These are phyloP conservation scores for Aspergillus kassunensis DNA, from an alignment of 495 filamentous ascomycete genomes.

Conservation along the genomic window DNA sequence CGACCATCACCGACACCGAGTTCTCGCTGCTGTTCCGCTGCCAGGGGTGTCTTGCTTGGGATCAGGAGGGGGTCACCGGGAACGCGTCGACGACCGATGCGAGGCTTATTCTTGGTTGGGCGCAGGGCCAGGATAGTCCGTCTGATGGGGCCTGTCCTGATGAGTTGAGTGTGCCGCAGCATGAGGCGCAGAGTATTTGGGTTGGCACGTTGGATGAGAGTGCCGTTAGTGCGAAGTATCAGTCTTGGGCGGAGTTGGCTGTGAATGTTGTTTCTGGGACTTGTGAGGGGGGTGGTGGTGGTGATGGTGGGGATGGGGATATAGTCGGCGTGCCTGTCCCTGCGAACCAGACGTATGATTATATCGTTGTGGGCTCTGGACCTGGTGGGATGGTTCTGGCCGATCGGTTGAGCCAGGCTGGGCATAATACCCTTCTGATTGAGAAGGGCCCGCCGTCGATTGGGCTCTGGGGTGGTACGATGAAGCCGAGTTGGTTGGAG, in stretches of 20 bases:
- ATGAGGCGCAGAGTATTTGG: conserved; percentile 15
- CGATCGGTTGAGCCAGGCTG: conserved; percentile 60
- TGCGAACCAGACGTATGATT: conserved; percentile 47
- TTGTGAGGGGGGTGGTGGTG: conserved; percentile 11
- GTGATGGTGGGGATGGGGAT: not conserved
- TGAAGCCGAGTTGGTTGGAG: conserved; percentile 27
- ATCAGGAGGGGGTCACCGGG: conserved; percentile 12
- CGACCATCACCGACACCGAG: conserved; percentile 1
- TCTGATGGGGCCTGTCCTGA: conserved; percentile 7
- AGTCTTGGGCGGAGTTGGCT: conserved; percentile 10
- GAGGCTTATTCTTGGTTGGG: conserved; percentile 9
- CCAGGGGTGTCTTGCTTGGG: conserved; percentile 16
- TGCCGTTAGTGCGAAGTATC: conserved; percentile 7
- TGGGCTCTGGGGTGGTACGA: conserved; percentile 26
- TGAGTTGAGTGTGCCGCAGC: conserved; percentile 10
- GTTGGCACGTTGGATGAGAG: conserved; percentile 7
- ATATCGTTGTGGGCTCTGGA: conserved; percentile 41
- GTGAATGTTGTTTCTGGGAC: conserved; percentile 9
- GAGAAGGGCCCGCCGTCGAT: conserved; percentile 34
- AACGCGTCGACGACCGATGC: conserved; percentile 8
- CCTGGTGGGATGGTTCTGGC: conserved; percentile 46
- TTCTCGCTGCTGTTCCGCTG: conserved; percentile 18
- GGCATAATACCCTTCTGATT: conserved; percentile 40
- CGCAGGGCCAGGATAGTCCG: conserved; percentile 7
- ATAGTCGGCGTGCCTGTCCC: conserved; percentile 9